phyloP scores from a whole-genome alignment of 257 asterid species.

The Solanum corneliomulleri region DNA sequence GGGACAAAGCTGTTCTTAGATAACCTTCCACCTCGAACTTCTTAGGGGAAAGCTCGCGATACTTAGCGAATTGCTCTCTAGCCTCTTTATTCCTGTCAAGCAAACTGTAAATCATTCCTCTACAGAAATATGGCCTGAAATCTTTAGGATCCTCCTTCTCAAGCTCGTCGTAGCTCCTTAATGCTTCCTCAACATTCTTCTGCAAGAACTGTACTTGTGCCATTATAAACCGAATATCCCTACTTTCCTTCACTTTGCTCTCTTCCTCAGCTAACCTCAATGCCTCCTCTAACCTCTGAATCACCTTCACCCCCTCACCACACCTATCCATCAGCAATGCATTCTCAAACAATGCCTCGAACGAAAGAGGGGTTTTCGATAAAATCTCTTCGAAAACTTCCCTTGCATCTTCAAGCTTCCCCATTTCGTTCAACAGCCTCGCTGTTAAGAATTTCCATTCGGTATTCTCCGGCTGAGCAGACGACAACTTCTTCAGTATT shows the following conservation, averaged over 20 bases:
- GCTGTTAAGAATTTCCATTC: slow-evolving; percentile 71
- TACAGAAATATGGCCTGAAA: slow-evolving; percentile 82
- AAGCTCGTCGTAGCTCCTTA: slow-evolving; percentile 64
- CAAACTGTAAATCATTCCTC: slow-evolving; percentile 74
- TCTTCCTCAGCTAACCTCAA: slow-evolving; percentile 49
- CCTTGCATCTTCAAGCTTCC: slow-evolving; percentile 43
- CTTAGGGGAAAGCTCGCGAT: slow-evolving; percentile 54
- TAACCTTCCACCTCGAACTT: slow-evolving; percentile 82
- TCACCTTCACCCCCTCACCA: slow-evolving; percentile 56
- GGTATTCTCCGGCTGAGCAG: slow-evolving; percentile 51
- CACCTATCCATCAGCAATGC: slow-evolving; percentile 66
- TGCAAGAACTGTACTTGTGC: slow-evolving; percentile 81
- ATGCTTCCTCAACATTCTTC: slow-evolving; percentile 73
- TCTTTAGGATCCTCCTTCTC: slow-evolving; percentile 66
- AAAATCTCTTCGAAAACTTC: slow-evolving; percentile 49
- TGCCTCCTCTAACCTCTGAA: slow-evolving; percentile 59
- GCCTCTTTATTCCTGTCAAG: slow-evolving; percentile 64
- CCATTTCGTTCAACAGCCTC: slow-evolving; percentile 56
- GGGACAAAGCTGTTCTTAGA: slow-evolving; percentile 63
- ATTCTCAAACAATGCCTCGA: slow-evolving; percentile 66
- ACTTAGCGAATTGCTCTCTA: slow-evolving; percentile 58
- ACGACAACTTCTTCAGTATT: slow-evolving; percentile 29
- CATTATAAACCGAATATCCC: slow-evolving; percentile 73
- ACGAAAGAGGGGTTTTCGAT: slow-evolving; percentile 31
- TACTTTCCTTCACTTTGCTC: slow-evolving; percentile 49